Conservation (phyloP, 306 rosid genomes). For the Lupinus albus region DNA sequence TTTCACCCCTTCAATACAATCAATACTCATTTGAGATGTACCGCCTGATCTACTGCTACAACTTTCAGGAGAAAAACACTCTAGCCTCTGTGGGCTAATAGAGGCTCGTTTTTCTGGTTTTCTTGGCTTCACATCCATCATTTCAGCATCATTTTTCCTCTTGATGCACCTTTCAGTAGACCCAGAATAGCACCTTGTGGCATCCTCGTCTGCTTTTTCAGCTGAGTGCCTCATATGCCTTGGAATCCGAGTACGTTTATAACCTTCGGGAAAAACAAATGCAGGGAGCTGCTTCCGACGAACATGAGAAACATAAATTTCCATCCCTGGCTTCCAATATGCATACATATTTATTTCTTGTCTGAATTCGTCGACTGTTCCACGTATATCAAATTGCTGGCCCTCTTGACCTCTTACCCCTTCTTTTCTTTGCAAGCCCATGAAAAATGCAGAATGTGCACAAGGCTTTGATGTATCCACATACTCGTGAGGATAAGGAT, state of each 20-base stretch:
- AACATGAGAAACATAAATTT: constrained; percentile 86
- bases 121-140: constrained; percentile 42
- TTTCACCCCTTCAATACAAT: constrained; percentile 43
- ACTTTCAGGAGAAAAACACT: constrained; percentile 54
- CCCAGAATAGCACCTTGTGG: constrained; percentile 51
- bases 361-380: constrained; percentile 27
- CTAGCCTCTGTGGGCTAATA: constrained; percentile 58
- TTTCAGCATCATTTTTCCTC: constrained; percentile 69
- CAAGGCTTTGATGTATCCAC: too few relatives aligned
- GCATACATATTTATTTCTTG: constrained; percentile 74
- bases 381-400: too few relatives aligned
- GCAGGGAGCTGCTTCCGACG: constrained; percentile 93
- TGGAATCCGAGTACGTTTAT: constrained; percentile 61
- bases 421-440: too few relatives aligned
- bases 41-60: constrained; percentile 51
- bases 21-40: constrained; percentile 48
- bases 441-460: too few relatives aligned
- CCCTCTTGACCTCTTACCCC: too few relatives aligned
- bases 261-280: constrained; percentile 88
- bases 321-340: constrained; percentile 96
- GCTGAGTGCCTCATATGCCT: constrained; percentile 59
- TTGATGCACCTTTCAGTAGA: constrained; percentile 60
- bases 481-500: too few relatives aligned
- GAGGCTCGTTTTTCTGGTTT: constrained; percentile 60
- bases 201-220: constrained; percentile 53